These are phyloP conservation scores for Logfia minima DNA, from an alignment of 129 eudicot genomes.

Conservation along the genomic window DNA sequence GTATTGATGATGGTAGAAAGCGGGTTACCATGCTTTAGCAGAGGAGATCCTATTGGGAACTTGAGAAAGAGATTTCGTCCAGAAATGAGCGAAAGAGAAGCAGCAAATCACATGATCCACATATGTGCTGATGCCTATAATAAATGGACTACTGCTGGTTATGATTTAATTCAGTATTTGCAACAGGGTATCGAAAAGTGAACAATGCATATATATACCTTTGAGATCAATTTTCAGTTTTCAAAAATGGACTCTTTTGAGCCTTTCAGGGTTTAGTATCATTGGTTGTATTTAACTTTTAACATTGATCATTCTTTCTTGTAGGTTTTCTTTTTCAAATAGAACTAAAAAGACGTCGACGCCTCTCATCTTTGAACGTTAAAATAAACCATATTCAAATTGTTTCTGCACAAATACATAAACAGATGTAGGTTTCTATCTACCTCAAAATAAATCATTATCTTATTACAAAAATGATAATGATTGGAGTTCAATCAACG, in stretches of 20 bases:
- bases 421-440: background rate
- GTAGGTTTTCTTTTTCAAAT: no score
- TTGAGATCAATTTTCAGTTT: background rate
- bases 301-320: background rate
- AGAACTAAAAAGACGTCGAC: no score
- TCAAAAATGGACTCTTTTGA: background rate
- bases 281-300: background rate
- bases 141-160: constrained; percentile 99
- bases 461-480: background rate
- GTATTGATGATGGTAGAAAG: constrained; percentile 88
- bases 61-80: constrained; percentile 96
- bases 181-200: constrained; percentile 97
- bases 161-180: constrained; percentile 93
- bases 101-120: constrained; percentile 95
- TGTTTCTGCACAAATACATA: background rate
- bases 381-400: no score
- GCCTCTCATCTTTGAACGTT: no score
- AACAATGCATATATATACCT: constrained; percentile 11
- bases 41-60: constrained; percentile 95
- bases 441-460: background rate
- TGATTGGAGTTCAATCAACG: background rate
- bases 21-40: constrained; percentile 96
- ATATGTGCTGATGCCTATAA: constrained; percentile 92
- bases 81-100: constrained; percentile 96
- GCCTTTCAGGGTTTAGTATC: background rate